Conservation (phyloP, 1,284 basidiomycete species). For the Cryptococcus sp. region DNA sequence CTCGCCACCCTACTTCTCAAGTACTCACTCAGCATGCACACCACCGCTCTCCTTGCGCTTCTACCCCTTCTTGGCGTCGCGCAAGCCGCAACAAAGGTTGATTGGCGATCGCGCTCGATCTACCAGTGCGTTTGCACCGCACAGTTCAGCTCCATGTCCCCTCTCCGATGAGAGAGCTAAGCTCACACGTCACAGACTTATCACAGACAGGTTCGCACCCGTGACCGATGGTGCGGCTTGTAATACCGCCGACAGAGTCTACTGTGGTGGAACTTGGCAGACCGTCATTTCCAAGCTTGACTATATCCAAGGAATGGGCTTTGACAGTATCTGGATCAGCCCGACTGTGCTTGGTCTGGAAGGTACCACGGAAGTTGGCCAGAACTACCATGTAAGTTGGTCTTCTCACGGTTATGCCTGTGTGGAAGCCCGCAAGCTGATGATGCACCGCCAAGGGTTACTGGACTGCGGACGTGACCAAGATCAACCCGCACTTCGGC, state of each 20-base stretch:
- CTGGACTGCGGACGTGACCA: conserved; percentile 60
- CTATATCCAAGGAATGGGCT: conserved; percentile 72
- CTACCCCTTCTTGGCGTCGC: conserved; percentile 19
- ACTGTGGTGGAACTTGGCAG: conserved; percentile 74
- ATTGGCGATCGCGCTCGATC: conserved; percentile 39
- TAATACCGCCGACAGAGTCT: conserved; percentile 57
- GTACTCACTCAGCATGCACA: conserved; percentile 9
- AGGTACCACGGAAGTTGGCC: conserved; percentile 61
- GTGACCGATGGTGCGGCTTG: conserved; percentile 61
- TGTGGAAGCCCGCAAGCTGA: not conserved
- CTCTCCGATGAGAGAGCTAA: not conserved
- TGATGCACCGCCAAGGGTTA: conserved; percentile 30
- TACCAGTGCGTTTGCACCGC: conserved; percentile 32
- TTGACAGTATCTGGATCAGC: conserved; percentile 63
- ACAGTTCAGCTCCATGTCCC: not conserved
- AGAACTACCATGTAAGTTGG: conserved; percentile 37
- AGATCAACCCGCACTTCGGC: conserved; percentile 68
- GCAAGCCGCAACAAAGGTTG: conserved; percentile 31
- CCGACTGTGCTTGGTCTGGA: conserved; percentile 57
- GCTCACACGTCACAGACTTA: conserved; percentile 53
- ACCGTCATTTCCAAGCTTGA: conserved; percentile 69
- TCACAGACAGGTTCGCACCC: conserved; percentile 71
- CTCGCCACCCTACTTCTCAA: not conserved
- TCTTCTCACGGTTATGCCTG: not conserved
- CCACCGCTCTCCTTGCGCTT: conserved; percentile 15